Evolutionary conservation across 2,329 filamentous ascomycete genomes (phyloP).

Genomic region (Talaromyces amestolkiae): DNA sequence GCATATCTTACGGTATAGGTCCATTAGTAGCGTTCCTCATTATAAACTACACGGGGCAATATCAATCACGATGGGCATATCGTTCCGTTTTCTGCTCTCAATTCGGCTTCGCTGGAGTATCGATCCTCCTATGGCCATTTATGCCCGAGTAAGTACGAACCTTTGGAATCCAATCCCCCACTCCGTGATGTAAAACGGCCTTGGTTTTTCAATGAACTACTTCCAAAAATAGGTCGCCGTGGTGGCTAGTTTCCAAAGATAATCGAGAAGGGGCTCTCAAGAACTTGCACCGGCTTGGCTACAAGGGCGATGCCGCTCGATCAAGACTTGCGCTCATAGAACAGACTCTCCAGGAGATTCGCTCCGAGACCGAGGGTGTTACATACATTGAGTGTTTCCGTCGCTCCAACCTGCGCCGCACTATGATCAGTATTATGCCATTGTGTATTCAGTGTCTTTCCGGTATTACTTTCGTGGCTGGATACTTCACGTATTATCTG

Average conservation of each 20-base stretch:
- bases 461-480: slow-evolving; percentile 37
- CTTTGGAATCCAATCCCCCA: too few species aligned
- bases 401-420: slow-evolving; percentile 40
- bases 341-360: slow-evolving; percentile 16
- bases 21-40: background rate
- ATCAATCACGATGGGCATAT: background rate
- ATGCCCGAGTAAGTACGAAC: background rate
- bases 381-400: slow-evolving; percentile 45
- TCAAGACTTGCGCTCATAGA: background rate
- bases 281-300: background rate
- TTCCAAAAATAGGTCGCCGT: background rate
- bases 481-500: slow-evolving; percentile 46
- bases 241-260: background rate
- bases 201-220: background rate
- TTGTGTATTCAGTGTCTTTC: slow-evolving; percentile 37
- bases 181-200: background rate
- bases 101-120: background rate
- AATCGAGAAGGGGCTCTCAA: background rate
- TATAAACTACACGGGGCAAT: background rate
- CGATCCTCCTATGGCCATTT: background rate
- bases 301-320: background rate
- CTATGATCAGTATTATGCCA: slow-evolving; percentile 40
- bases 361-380: slow-evolving; percentile 34
- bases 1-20: background rate
- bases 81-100: background rate